A percentile compares a stretch with the other conserved stretches of the same genome.
Conservation (phyloP, 306 rosid species). For the Vachellia collinsii region DNA sequence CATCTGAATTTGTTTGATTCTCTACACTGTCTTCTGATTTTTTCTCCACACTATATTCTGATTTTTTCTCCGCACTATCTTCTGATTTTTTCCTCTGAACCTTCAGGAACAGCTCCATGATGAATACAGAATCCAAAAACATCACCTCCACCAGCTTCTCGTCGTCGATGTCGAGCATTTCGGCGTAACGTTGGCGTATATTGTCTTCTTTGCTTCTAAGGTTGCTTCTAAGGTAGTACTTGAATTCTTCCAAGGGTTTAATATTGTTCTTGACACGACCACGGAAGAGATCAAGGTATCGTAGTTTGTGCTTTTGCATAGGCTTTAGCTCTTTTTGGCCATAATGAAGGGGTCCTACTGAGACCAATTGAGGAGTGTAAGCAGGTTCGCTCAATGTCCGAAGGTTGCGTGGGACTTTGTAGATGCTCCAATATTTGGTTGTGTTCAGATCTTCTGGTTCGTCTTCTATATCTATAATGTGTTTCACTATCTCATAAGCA, state of each 20-base stretch:
- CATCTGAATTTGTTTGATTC: background rate
- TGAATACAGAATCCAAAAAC: slow-evolving; percentile 1
- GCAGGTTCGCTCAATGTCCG: slow-evolving; percentile 31
- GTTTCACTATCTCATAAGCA: slow-evolving; percentile 34
- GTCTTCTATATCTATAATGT: slow-evolving; percentile 32
- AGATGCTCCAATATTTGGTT: slow-evolving; percentile 36
- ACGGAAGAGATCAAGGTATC: slow-evolving; percentile 35
- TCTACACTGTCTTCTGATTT: background rate
- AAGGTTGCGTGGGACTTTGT: slow-evolving; percentile 49
- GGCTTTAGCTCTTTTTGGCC: background rate
- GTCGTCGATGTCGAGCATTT: background rate
- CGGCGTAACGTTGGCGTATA: background rate
- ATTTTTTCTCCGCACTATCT: too few relatives aligned
- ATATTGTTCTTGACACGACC: slow-evolving; percentile 15
- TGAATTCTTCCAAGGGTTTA: background rate
- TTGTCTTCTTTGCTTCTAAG: background rate
- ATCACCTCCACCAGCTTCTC: slow-evolving; percentile 17
- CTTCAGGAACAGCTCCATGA: background rate
- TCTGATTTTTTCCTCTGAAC: background rate
- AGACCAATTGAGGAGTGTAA: background rate
- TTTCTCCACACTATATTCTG: too few relatives aligned
- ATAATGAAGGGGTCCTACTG: slow-evolving; percentile 54
- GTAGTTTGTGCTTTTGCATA: slow-evolving; percentile 31
- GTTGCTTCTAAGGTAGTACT: background rate
- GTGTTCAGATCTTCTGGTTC: slow-evolving; percentile 26